Evolutionary conservation across 1,284 basidiomycete species (phyloP), one percentile per base, ranked within the genome.

Genomic region (Peniophora sp.): DNA sequence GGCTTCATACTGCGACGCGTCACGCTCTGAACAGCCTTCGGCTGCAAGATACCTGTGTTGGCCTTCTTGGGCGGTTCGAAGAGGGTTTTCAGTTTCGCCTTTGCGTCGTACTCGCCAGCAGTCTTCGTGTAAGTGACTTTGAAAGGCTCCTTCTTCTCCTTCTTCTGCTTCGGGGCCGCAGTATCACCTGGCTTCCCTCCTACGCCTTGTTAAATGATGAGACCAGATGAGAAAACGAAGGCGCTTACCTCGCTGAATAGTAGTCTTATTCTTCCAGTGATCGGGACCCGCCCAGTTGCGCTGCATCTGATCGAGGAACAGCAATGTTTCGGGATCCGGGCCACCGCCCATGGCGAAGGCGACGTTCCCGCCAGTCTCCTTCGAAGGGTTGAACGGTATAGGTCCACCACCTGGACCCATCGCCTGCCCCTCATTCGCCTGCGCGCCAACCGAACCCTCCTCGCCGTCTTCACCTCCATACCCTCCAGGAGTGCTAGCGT

Each of bases 221-320:
- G 51, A 20, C 24, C 27, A 32, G 49, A 17, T 34, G 14, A n/a
- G 34, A 42, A 34, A 47, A 51, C 43, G 35, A 43, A 49, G 44
- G 24, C 15, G 49, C 18, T 18, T 57, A 93, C 91, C 77, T 71
- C 80, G 81, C 51, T 85, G 77, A 45, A 92, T 75, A 24, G 83
- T 75, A 62, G 84, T 88, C 51, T 86, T 72, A 59, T 98, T 68
- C 66, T 97, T 98, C 96, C 96, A 99, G 66, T 99, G 97, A 65
- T 98, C 93, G 10, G 96, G 96, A 3, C 97, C 96, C 3, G 97
- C 96, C 96, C 96, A 99, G 60, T 94, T 96, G 75, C 92, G 97
- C 62, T 87, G 76, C 62, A 93, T 84, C 59, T 87, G 80, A 66
- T 99, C 95, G 65, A 99, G 97, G 68, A 97, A 97, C 61, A 96